Percentiles rank a stretch among this genome's conserved stretches.
Evolutionary conservation across 192 early-diverging fungal species (phyloP).

Genomic region (Thoreauomyces humboldtii): DNA sequence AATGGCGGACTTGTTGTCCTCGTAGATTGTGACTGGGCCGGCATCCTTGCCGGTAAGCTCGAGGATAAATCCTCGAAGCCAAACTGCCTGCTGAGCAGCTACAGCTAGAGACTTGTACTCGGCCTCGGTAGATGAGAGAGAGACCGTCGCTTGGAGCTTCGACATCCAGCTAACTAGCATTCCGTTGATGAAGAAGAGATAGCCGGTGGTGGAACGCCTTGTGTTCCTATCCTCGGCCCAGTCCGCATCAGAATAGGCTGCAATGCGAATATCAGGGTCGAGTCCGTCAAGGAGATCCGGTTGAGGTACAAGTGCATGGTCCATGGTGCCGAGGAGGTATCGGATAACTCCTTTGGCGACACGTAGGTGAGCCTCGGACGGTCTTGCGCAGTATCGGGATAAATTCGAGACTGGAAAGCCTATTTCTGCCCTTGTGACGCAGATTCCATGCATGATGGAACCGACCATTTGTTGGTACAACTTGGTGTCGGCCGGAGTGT

Average conservation of each 20-base stretch:
- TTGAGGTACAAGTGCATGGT: not conserved
- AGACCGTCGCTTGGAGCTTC: slow-evolving; percentile 19
- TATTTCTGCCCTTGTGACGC: slow-evolving; percentile 3
- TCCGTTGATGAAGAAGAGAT: slow-evolving; percentile 21
- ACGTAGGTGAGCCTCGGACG: not conserved
- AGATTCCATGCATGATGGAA: not conserved
- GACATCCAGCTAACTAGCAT: slow-evolving; percentile 13
- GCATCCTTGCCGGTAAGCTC: not conserved
- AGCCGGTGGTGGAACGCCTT: slow-evolving; percentile 35
- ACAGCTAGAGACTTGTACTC: slow-evolving; percentile 13
- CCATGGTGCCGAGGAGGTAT: not conserved
- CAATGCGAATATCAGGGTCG: too few relatives aligned
- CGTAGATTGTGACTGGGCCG: not conserved
- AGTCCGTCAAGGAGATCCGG: not conserved
- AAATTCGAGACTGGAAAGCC: not conserved
- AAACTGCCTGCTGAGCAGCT: slow-evolving; percentile 13
- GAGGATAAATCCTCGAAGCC: not conserved
- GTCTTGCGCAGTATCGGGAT: not conserved
- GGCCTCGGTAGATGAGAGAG: slow-evolving; percentile 33
- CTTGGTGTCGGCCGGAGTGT: not conserved
- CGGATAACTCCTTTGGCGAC: not conserved
- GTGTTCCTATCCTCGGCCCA: slow-evolving; percentile 32
- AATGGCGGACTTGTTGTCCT: slow-evolving; percentile 10
- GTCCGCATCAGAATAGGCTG: slow-evolving; percentile 40
- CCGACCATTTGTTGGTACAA: not conserved